Percentiles rank a stretch among this genome's conserved stretches.
Conservation (phyloP, 305 asterid species). For the Fraxinus baroniana region DNA sequence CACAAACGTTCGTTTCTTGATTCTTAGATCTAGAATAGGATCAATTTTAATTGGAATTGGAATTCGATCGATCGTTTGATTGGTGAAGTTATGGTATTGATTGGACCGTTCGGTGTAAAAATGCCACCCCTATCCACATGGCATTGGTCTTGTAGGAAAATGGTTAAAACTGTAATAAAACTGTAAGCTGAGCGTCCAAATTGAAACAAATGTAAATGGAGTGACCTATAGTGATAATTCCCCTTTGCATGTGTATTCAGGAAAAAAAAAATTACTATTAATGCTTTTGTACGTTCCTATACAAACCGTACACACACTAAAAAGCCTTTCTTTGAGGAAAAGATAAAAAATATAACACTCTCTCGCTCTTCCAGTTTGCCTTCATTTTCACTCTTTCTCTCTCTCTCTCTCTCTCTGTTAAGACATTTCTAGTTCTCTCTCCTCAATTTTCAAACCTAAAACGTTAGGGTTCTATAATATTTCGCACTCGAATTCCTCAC, state of each 20-base stretch:
- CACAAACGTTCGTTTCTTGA: neutral
- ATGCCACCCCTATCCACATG: neutral
- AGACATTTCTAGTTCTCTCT: constrained; percentile 29
- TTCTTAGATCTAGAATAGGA: neutral
- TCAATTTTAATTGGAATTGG: neutral
- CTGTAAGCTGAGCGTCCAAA: neutral
- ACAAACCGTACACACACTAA: neutral
- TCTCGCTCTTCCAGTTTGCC: constrained; percentile 15
- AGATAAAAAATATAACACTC: constrained; percentile 7
- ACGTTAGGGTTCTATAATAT: constrained; percentile 30
- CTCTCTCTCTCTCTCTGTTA: neutral
- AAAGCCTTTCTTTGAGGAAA: neutral
- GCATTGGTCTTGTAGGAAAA: neutral
- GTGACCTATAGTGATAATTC: neutral
- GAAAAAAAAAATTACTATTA: constrained; percentile 9
- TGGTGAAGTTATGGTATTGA: neutral
- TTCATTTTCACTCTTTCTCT: constrained; percentile 29
- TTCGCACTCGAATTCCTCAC: constrained; percentile 31
- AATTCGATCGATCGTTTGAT: neutral
- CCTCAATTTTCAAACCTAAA: constrained; percentile 42
- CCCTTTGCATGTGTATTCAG: constrained; percentile 18
- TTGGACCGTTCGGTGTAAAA: neutral
- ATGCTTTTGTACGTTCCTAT: constrained; percentile 19
- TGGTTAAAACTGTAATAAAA: neutral
- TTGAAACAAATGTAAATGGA: neutral